Percentiles rank a stretch among this genome's conserved stretches.
Evolutionary conservation across 2,329 filamentous ascomycete genomes (phyloP).

Genomic region (Neophaeococcomyces aloes): DNA sequence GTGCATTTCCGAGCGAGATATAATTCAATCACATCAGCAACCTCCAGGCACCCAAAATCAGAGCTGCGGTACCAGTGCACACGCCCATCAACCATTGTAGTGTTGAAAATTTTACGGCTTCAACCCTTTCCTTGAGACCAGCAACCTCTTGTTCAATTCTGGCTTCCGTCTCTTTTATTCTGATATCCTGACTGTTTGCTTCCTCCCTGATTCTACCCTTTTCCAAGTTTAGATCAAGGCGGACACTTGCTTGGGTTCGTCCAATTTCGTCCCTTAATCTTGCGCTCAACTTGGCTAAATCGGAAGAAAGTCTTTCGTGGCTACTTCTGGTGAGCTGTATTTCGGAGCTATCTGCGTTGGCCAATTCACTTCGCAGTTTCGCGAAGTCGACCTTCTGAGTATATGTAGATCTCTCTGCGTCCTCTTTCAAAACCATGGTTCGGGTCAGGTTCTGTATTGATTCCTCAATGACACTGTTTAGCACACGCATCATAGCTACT

Average conservation of each 20-base stretch:
- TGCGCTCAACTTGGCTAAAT: slow-evolving; percentile 85
- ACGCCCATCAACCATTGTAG: slow-evolving; percentile 92
- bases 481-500: slow-evolving; percentile 95
- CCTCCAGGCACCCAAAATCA: slow-evolving; percentile 58
- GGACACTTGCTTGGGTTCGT: slow-evolving; percentile 82
- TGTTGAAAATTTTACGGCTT: slow-evolving; percentile 96
- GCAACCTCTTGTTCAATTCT: slow-evolving; percentile 97
- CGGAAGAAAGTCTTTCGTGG: slow-evolving; percentile 86
- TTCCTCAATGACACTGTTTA: slow-evolving; percentile 95
- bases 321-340: slow-evolving; percentile 75
- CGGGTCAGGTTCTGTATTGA: slow-evolving; percentile 95
- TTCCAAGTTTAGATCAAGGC: slow-evolving; percentile 87
- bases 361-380: slow-evolving; percentile 86
- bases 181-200: slow-evolving; percentile 90
- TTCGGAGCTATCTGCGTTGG: slow-evolving; percentile 86
- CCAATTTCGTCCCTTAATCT: slow-evolving; percentile 87
- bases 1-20: neutral
- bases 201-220: slow-evolving; percentile 95
- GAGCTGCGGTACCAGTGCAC: slow-evolving; percentile 54
- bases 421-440: slow-evolving; percentile 95
- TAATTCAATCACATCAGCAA: slow-evolving; percentile 44
- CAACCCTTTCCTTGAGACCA: slow-evolving; percentile 76
- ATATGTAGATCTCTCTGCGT: slow-evolving; percentile 46
- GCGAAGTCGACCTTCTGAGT: slow-evolving; percentile 94
- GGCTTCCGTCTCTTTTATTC: slow-evolving; percentile 97